phyloP scores from a whole-genome alignment of 2,329 filamentous ascomycete species.

The Mycocentrospora acerina region DNA sequence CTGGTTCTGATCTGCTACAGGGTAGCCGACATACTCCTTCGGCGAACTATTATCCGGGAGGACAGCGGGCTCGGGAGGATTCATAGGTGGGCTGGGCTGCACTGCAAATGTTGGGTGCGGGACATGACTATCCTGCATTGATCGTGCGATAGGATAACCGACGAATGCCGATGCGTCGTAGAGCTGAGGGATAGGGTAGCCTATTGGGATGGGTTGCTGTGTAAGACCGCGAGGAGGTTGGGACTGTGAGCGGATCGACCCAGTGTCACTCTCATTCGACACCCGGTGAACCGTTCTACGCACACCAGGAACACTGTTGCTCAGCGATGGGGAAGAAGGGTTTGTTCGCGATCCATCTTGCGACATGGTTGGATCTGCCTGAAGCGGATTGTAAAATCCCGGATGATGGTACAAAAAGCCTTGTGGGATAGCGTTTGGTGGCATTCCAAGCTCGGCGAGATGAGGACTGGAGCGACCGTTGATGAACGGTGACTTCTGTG shows the following conservation, averaged over 20 bases:
- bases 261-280: constrained; percentile 47
- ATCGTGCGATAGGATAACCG: constrained; percentile 38
- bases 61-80: constrained; percentile 20
- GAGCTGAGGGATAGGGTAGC: constrained; percentile 41
- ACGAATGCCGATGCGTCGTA: constrained; percentile 32
- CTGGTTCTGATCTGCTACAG: constrained; percentile 46
- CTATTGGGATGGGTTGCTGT: constrained; percentile 43
- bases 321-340: constrained; percentile 52
- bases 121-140: constrained; percentile 30
- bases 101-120: constrained; percentile 20
- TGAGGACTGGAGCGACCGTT: constrained; percentile 37
- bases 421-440: constrained; percentile 36
- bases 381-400: constrained; percentile 43
- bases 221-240: constrained; percentile 50
- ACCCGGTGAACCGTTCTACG: constrained; percentile 46
- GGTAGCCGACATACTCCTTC: constrained; percentile 55
- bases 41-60: constrained; percentile 41
- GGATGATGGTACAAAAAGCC: constrained; percentile 51
- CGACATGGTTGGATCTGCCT: constrained; percentile 39
- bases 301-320: constrained; percentile 46
- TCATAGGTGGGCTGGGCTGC: constrained; percentile 22
- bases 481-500: constrained; percentile 41
- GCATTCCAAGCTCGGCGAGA: constrained; percentile 30
- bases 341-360: constrained; percentile 51
- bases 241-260: constrained; percentile 51